Percentiles rank a stretch among this genome's conserved stretches.
phyloP scores from a whole-genome alignment of 441 rosid genomes.

The Euphorbia schlechtendalii region DNA sequence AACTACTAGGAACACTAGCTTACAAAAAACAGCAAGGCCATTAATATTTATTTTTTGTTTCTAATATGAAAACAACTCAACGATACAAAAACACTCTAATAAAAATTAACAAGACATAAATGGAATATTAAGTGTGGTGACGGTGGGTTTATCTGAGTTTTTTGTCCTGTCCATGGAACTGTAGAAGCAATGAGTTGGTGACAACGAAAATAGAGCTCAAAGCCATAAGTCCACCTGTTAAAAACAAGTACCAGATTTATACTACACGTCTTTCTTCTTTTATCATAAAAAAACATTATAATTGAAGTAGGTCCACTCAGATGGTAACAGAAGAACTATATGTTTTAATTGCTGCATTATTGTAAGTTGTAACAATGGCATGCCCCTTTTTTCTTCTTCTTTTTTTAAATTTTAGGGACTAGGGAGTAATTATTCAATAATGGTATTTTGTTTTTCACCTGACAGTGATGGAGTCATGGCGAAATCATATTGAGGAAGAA shows the following conservation, averaged over 20 bases:
- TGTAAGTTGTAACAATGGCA: background rate
- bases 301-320: background rate
- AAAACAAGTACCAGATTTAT: constrained; percentile 3
- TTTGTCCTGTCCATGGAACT: constrained; percentile 43
- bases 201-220: constrained; percentile 82
- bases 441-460: constrained; percentile 31
- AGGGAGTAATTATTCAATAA: background rate
- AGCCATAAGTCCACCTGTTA: constrained; percentile 84
- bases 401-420: too few relatives aligned
- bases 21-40: too few relatives aligned
- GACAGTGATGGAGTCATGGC: constrained; percentile 94
- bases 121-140: background rate
- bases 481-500: constrained; percentile 80
- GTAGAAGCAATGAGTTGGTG: constrained; percentile 78
- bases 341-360: background rate
- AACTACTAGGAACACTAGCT: too few relatives aligned
- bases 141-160: constrained; percentile 21
- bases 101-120: too few relatives aligned
- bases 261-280: background rate
- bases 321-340: background rate
- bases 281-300: background rate
- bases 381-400: too few relatives aligned
- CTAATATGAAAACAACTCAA: too few relatives aligned
- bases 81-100: too few relatives aligned
- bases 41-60: too few relatives aligned